Conservation (phyloP, 73 alveolate genomes). For the Vitrella brassicaformis region DNA sequence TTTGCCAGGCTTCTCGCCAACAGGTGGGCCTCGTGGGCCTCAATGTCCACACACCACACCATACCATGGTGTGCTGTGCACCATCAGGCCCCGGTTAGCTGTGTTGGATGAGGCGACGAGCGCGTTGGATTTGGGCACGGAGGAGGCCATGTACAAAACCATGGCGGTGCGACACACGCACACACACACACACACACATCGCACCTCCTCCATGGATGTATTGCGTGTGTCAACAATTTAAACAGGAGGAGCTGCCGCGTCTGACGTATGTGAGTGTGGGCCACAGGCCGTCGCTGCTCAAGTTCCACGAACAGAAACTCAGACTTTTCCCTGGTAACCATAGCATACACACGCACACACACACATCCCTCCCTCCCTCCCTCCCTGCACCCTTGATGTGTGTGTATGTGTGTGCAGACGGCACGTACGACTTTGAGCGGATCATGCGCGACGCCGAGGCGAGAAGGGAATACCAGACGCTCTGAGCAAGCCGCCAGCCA, state of each 20-base stretch:
- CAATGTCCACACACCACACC: too few relatives aligned
- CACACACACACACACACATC: neutral
- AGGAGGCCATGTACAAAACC: slow-evolving; percentile 3
- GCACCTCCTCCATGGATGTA: neutral
- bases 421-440: too few relatives aligned
- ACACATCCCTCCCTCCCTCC: too few relatives aligned
- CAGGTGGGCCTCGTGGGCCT: too few relatives aligned
- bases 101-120: slow-evolving; percentile 26
- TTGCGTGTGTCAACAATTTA: neutral
- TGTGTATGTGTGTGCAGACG: too few relatives aligned
- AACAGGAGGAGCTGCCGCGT: neutral
- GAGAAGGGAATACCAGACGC: too few relatives aligned
- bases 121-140: slow-evolving; percentile 17
- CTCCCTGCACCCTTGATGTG: too few relatives aligned
- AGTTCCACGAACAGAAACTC: slow-evolving; percentile 10
- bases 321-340: too few relatives aligned
- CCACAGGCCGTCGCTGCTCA: slow-evolving; percentile 11
- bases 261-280: slow-evolving; percentile 7
- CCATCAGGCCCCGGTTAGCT: slow-evolving; percentile 10
- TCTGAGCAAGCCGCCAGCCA: too few relatives aligned
- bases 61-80: too few relatives aligned
- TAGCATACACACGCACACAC: too few relatives aligned
- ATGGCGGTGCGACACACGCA: neutral
- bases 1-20: neutral
- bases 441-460: too few relatives aligned